These are phyloP conservation scores for Ceratocystis diversiconidia DNA, from an alignment of 2,329 filamentous ascomycete genomes.

Conservation along the genomic window DNA sequence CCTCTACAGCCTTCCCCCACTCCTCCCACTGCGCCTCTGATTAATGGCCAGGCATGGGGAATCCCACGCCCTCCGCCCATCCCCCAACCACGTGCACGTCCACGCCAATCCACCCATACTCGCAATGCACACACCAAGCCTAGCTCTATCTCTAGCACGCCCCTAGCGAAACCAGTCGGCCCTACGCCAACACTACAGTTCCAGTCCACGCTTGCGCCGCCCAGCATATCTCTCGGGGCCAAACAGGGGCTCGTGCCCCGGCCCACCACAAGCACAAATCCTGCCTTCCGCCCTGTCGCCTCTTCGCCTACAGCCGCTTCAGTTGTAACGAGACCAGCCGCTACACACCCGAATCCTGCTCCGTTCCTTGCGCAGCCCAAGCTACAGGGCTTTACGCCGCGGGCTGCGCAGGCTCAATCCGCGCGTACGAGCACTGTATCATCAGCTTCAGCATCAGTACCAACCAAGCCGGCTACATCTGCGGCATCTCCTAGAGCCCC, in stretches of 20 bases:
- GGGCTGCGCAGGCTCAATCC: background rate
- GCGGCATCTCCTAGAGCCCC: background rate
- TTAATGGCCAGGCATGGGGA: constrained; percentile 16
- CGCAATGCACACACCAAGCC: background rate
- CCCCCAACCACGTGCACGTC: background rate
- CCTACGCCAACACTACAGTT: background rate
- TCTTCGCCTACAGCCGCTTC: background rate
- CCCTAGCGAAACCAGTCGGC: background rate
- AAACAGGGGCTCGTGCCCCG: background rate
- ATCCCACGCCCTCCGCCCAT: constrained; percentile 8
- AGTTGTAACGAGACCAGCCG: background rate
- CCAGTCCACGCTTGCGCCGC: background rate
- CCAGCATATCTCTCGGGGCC: background rate
- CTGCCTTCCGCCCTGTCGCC: background rate
- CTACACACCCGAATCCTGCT: background rate
- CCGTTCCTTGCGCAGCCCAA: constrained; percentile 5
- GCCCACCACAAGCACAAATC: background rate
- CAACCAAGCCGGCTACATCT: background rate
- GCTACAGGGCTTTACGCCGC: background rate
- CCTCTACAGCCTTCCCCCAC: background rate
- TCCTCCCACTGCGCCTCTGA: background rate
- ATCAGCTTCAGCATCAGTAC: too few relatives aligned
- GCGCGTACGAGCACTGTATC: background rate
- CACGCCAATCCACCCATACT: background rate
- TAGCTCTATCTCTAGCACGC: background rate